phyloP scores from a whole-genome alignment of 495 filamentous ascomycete species.

The Hypoxylon trugodes region DNA sequence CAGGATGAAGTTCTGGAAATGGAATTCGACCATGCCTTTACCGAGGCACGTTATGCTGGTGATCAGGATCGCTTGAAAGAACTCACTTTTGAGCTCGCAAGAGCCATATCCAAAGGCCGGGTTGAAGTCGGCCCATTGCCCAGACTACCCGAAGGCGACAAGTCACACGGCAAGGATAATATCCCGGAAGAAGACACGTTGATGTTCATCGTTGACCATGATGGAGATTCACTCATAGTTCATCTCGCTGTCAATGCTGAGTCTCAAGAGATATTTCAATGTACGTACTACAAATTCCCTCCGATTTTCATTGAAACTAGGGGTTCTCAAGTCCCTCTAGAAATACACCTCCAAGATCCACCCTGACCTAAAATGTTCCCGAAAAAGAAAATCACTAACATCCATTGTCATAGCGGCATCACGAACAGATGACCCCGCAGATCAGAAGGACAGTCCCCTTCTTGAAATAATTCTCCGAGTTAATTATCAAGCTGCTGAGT shows the following conservation, averaged over 20 bases:
- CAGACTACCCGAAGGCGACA: background rate
- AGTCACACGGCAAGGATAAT: background rate
- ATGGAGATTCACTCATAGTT: background rate
- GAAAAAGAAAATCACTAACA: background rate
- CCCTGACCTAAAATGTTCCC: background rate
- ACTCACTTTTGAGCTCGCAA: background rate
- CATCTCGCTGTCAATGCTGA: constrained; percentile 3
- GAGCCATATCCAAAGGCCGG: background rate
- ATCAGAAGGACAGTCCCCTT: background rate
- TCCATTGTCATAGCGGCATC: background rate
- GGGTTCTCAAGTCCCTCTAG: background rate
- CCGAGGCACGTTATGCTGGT: background rate
- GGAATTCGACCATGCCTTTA: background rate
- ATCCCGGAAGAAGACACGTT: constrained; percentile 23
- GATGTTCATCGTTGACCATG: background rate
- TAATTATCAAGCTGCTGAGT: background rate
- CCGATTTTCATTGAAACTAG: background rate
- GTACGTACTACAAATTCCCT: background rate
- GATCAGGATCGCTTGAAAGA: constrained; percentile 7
- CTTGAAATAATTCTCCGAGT: constrained; percentile 1
- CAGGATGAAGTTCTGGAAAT: background rate
- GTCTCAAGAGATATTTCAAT: background rate
- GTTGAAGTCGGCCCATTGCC: constrained; percentile 3
- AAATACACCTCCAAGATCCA: background rate
- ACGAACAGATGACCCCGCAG: background rate